These are phyloP conservation scores for Chaetomiaceae sp. DNA, from an alignment of 2,329 filamentous ascomycete species.

Conservation along the genomic window DNA sequence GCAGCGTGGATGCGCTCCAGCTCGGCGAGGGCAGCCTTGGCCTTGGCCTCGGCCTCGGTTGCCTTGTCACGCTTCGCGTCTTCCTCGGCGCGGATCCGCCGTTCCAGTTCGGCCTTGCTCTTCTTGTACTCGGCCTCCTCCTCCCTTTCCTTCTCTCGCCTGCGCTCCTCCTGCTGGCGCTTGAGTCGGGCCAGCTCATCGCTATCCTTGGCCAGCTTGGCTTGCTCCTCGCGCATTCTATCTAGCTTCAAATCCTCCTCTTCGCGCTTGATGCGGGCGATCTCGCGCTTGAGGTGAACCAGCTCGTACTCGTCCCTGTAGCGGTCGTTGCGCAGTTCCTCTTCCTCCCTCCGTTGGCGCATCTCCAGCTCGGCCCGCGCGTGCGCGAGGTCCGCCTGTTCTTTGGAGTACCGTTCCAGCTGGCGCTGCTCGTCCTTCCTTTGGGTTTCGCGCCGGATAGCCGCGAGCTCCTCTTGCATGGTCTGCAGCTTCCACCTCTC, in stretches of 20 bases:
- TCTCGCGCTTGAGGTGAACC: conserved; percentile 13
- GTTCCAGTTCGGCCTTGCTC: conserved; percentile 46
- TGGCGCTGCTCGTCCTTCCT: conserved; percentile 36
- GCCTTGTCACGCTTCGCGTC: conserved; percentile 20
- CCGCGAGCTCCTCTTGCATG: conserved; percentile 43
- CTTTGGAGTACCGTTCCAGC: conserved; percentile 27
- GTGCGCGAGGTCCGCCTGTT: conserved; percentile 11
- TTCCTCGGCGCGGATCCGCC: conserved; percentile 36
- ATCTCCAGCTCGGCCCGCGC: conserved; percentile 16
- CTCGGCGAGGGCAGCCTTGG: conserved; percentile 46
- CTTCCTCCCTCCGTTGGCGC: conserved; percentile 16
- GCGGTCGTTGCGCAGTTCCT: conserved; percentile 15
- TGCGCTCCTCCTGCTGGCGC: conserved; percentile 28
- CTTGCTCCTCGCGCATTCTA: conserved; percentile 35
- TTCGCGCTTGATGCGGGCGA: conserved; percentile 14
- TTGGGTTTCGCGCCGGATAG: conserved; percentile 39
- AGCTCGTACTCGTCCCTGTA: conserved; percentile 21
- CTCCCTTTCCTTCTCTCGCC: conserved; percentile 21
- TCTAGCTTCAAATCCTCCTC: conserved; percentile 34
- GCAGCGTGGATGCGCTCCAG: conserved; percentile 43
- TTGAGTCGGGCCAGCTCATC: conserved; percentile 46
- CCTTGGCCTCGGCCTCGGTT: conserved; percentile 26
- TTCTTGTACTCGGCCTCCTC: conserved; percentile 31
- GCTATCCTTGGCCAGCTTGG: conserved; percentile 48
- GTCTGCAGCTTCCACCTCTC: conserved; percentile 32